Conservation (phyloP, 306 rosid species). For the Parietaria judaica region DNA sequence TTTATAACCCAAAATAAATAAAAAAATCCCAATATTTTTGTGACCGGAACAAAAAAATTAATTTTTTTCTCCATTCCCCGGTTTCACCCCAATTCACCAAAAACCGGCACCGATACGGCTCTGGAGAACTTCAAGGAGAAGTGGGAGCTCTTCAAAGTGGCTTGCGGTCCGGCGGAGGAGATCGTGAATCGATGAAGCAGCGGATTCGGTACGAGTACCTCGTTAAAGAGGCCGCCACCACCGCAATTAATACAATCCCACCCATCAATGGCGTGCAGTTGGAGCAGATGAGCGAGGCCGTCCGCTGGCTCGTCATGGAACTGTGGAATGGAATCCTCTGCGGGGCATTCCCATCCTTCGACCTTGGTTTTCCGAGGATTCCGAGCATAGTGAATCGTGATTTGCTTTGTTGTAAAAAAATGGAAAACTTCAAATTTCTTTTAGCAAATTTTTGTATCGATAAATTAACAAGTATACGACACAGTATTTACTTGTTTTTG, state of each 20-base stretch:
- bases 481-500: no score
- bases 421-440: no score
- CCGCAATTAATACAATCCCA: constrained; percentile 43
- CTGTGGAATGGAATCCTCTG: constrained; percentile 50
- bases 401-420: no score
- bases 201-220: constrained; percentile 76
- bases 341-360: constrained; percentile 51
- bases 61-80: no score
- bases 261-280: constrained; percentile 64
- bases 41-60: no score
- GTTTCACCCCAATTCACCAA: constrained; percentile 56
- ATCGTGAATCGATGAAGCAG: constrained; percentile 80
- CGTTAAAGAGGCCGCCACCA: constrained; percentile 66
- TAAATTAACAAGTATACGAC: no score
- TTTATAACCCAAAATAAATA: no score
- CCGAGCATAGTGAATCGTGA: constrained; percentile 48
- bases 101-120: constrained; percentile 51
- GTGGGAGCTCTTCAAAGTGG: constrained; percentile 69
- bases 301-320: constrained; percentile 68
- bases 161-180: constrained; percentile 78
- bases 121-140: constrained; percentile 64
- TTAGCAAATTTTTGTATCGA: no score
- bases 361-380: constrained; percentile 62
- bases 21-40: no score
- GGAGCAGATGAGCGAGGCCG: constrained; percentile 85